Percentiles rank a stretch among this genome's conserved stretches.
Evolutionary conservation across 306 rosid species (phyloP).

Genomic region (Corylus americana): DNA sequence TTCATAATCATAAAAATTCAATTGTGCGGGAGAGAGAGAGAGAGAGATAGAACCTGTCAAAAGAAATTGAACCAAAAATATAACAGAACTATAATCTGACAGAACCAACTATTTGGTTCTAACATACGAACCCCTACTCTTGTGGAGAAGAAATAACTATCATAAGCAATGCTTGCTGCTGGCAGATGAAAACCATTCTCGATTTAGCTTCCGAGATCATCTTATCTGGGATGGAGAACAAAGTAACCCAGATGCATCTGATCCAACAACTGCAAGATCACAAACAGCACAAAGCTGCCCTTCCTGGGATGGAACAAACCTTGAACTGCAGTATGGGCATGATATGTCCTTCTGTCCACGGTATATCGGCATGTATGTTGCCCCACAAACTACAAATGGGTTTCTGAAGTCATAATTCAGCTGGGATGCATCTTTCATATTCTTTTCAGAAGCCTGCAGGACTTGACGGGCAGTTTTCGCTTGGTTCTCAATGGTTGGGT

Average conservation of each 20-base stretch:
- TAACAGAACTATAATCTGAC: constrained; percentile 3
- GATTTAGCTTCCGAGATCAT: constrained; percentile 41
- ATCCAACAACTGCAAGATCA: constrained; percentile 81
- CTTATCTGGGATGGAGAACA: constrained; percentile 85
- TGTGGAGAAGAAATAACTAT: constrained; percentile 8
- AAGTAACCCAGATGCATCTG: constrained; percentile 88
- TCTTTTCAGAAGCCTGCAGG: constrained; percentile 85
- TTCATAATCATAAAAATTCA: not conserved
- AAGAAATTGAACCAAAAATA: constrained; percentile 3
- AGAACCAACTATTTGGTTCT: not conserved
- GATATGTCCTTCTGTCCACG: constrained; percentile 83
- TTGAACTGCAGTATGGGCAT: constrained; percentile 86
- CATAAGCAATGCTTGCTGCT: constrained; percentile 21
- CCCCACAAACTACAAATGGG: constrained; percentile 89
- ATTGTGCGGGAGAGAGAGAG: not conserved
- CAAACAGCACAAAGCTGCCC: constrained; percentile 80
- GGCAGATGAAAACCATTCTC: constrained; percentile 33
- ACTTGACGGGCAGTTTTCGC: constrained; percentile 90
- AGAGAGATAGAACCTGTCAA: constrained; percentile 23
- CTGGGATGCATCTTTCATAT: constrained; percentile 65
- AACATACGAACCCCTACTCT: constrained; percentile 7
- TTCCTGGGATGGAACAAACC: constrained; percentile 80
- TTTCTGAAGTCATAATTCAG: constrained; percentile 86
- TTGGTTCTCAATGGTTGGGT: constrained; percentile 77
- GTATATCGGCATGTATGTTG: constrained; percentile 83